A percentile compares a stretch with the other conserved stretches of the same genome.
phyloP scores from a whole-genome alignment of 2,329 filamentous ascomycete genomes.

The Verticillium nubilum region DNA sequence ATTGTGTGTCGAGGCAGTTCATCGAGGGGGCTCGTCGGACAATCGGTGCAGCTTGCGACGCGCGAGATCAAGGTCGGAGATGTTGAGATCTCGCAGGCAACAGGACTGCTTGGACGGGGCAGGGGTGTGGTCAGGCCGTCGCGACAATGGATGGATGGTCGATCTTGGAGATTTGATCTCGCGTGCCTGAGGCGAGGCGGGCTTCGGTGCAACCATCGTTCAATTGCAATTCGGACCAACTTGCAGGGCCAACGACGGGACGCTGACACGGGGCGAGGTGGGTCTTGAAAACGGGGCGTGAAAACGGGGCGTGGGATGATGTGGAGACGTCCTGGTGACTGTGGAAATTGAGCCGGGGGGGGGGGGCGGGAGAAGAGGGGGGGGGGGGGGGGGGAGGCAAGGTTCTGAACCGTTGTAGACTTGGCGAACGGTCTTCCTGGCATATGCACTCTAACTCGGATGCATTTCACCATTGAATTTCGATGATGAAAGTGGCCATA shows the following conservation, averaged over 20 bases:
- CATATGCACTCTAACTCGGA: too few relatives aligned
- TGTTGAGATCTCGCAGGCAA: neutral
- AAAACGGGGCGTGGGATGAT: neutral
- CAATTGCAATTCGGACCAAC: neutral
- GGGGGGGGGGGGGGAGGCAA: neutral
- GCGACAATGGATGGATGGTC: neutral
- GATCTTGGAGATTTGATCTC: neutral
- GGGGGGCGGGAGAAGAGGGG: too few relatives aligned
- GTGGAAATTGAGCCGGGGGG: neutral
- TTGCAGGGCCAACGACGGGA: neutral
- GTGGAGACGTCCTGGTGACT: neutral
- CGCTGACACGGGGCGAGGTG: neutral
- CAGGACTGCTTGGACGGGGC: neutral
- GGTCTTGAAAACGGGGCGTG: neutral
- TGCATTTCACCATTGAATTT: too few relatives aligned
- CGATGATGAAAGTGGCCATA: too few relatives aligned
- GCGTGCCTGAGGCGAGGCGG: neutral
- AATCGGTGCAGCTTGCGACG: neutral
- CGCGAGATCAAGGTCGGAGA: neutral
- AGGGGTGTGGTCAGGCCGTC: neutral
- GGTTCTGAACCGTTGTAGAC: too few relatives aligned
- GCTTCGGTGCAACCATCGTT: neutral
- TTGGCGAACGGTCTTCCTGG: too few relatives aligned
- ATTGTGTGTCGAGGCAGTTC: neutral
- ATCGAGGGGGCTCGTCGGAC: neutral